Conservation (phyloP, 495 filamentous ascomycete species). For the Aspergillus homomorphus region DNA sequence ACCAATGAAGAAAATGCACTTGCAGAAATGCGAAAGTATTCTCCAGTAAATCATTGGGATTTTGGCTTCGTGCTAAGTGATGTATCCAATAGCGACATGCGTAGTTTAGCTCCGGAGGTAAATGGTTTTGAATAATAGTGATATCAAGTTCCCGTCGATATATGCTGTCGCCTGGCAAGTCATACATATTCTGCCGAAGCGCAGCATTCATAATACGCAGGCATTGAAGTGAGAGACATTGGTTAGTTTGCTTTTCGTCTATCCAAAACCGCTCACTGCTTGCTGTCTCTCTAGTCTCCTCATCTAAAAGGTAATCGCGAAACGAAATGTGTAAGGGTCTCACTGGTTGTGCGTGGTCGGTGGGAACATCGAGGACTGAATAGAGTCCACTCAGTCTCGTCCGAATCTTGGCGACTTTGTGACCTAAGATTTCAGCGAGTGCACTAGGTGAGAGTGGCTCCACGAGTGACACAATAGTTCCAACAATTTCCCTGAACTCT, state of each 20-base stretch:
- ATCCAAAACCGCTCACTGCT: conserved; percentile 24
- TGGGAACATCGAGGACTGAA: conserved; percentile 26
- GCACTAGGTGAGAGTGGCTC: conserved; percentile 21
- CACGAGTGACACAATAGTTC: conserved; percentile 22
- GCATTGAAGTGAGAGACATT: conserved; percentile 11
- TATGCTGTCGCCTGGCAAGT: conserved; percentile 24
- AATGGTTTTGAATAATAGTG: conserved; percentile 15
- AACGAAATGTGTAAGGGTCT: conserved; percentile 26
- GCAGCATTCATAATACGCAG: conserved; percentile 29
- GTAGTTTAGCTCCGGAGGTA: conserved; percentile 36
- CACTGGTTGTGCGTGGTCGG: conserved; percentile 18
- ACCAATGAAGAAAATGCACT: conserved; percentile 36
- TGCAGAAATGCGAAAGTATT: conserved; percentile 27
- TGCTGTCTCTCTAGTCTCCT: neutral
- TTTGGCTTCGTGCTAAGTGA: conserved; percentile 38
- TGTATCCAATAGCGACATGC: conserved; percentile 43
- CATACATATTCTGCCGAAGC: conserved; percentile 40
- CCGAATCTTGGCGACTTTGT: neutral
- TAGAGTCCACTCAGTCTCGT: conserved; percentile 15
- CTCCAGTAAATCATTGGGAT: conserved; percentile 12
- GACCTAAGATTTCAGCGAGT: conserved; percentile 18
- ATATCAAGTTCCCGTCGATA: conserved; percentile 20
- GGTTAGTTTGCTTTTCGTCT: conserved; percentile 18
- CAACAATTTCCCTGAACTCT: conserved; percentile 21
- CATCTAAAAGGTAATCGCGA: conserved; percentile 26